Base-by-base conservation (phyloP, 2,329 filamentous ascomycete species). In the Phialocephala sp. region DNA sequence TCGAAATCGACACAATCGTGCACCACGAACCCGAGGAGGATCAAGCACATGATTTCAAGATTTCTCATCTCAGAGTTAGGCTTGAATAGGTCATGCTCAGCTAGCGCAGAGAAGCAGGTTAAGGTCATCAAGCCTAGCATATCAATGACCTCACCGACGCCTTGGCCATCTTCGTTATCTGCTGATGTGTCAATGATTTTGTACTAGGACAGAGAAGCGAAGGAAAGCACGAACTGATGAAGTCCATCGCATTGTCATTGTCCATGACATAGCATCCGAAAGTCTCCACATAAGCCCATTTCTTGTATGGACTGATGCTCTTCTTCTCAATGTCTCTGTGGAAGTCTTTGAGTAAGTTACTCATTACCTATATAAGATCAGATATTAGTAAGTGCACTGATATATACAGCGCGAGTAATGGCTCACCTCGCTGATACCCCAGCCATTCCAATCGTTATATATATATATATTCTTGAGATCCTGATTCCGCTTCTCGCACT, bases 81-180 rank as follows among this genome's bases (percentile, higher is more conserved):
- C 11, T 50, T 66, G 59, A 73, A 63, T 5, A 73, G 64, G 22
- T 54, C 27, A n/a, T 72, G 67, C 32, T 72, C 76, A 6, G 82
- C 79, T 20, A 86, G 73, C 9, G 85, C 78, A 66, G 85, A 85
- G 65, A 85, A 76, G 39, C 80, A 82, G 58, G 86, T 85, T 74
- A 84, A 84, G 59, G 86, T 75, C 74, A 87, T 87, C 75, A 85
- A 81, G 66, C 86, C 81, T 79, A 85, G 81, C 83, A 87, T 86
- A 66, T 84, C 79, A 11, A 81, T 68, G 12, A 69, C 64, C 18
- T 62, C 66, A n/a, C n/a, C 43, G 2, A 66, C 58, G 2, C 67
- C 32, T 0, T 64, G 36, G 36, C 66, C 60, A 47, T 72, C 66
- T 15, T 73, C 68, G 43, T 66, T 71, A 14, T 43, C 69, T 70